Evolutionary conservation across 1,139 yeast genomes (phyloP).

Genomic region (Casaregolazyma lundiana): DNA sequence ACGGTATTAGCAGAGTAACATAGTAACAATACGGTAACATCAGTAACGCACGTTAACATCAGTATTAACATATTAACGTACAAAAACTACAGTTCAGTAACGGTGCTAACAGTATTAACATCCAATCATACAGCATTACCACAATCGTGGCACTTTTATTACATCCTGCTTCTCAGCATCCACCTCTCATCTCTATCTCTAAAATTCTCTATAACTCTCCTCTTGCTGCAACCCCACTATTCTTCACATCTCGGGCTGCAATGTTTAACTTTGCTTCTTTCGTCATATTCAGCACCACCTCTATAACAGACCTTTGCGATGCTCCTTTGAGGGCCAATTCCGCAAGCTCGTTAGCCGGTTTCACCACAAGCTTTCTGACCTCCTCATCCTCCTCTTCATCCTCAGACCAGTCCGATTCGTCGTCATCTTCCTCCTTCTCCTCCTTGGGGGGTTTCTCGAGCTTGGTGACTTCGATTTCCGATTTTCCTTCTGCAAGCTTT

Average conservation of each 20-base stretch:
- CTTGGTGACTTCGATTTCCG: constrained; percentile 71
- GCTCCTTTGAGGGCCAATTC: constrained; percentile 73
- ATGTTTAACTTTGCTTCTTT: constrained; percentile 79
- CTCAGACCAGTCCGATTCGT: constrained; percentile 51
- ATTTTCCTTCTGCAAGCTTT: constrained; percentile 79
- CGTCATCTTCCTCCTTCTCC: constrained; percentile 46
- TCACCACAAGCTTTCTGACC: constrained; percentile 64
- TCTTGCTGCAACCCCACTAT: constrained; percentile 45
- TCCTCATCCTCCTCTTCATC: constrained; percentile 77
- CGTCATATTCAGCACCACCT: constrained; percentile 77
- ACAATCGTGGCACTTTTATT: too few species aligned
- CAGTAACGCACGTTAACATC: too few species aligned
- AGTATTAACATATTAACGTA: too few species aligned
- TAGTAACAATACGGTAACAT: too few species aligned
- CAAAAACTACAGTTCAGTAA: too few species aligned
- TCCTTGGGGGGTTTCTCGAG: constrained; percentile 52
- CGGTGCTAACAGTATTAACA: too few species aligned
- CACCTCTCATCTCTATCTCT: not conserved
- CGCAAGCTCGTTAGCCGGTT: constrained; percentile 72
- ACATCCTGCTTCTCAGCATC: too few species aligned
- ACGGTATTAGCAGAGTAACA: too few species aligned
- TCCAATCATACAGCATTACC: too few species aligned
- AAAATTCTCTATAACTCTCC: constrained; percentile 21
- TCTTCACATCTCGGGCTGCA: constrained; percentile 75
- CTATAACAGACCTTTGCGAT: constrained; percentile 63